phyloP scores from a whole-genome alignment of 106 monocot species.

The Phalaenopsis equestris region DNA sequence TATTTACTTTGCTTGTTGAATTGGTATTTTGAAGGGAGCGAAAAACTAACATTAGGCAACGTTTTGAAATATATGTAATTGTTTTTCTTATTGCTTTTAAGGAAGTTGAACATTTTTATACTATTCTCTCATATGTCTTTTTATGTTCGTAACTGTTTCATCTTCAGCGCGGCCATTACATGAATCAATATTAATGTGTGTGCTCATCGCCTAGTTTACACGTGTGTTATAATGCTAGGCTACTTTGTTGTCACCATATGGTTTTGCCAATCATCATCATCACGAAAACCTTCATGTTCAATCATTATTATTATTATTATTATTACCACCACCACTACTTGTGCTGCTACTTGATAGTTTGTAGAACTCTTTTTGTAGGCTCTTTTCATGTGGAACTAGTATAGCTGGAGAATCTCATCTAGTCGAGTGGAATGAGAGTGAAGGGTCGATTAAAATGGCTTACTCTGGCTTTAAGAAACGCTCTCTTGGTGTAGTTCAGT shows the following conservation, averaged over 20 bases:
- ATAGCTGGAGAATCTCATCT: conserved; percentile 41
- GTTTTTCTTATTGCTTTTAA: no score
- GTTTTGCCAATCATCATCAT: neutral
- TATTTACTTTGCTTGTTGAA: neutral
- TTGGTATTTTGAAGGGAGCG: no score
- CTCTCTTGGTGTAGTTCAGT: conserved; percentile 28
- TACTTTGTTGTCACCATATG: neutral
- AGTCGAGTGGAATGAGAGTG: conserved; percentile 47
- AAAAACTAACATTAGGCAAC: no score
- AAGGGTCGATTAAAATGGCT: conserved; percentile 31
- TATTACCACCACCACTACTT: no score
- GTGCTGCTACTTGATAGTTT: neutral
- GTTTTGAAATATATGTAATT: no score
- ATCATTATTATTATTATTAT: neutral
- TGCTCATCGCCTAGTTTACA: neutral
- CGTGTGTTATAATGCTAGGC: neutral
- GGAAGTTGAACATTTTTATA: no score
- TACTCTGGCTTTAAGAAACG: conserved; percentile 38
- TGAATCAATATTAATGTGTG: neutral
- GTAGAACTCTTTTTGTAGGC: conserved; percentile 5
- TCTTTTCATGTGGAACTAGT: conserved; percentile 34
- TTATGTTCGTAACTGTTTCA: no score
- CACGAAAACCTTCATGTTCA: neutral
- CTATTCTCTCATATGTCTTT: no score
- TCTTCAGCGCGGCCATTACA: neutral